Evolutionary conservation across 768 basidiomycete genomes (phyloP).

Genomic region (Leccinum pellstonianum): DNA sequence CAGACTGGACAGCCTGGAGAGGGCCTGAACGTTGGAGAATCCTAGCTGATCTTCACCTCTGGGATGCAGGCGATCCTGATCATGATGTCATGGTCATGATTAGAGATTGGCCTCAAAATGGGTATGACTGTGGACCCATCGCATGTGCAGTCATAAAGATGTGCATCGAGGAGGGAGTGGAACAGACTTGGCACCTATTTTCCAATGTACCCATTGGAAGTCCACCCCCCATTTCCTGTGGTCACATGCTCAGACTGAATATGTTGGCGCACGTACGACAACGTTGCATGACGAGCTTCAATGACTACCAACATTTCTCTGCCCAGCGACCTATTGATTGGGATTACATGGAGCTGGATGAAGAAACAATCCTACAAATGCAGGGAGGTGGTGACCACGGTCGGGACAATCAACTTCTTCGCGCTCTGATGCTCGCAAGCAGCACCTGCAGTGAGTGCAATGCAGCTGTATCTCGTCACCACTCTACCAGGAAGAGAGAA

Average conservation of each 20-base stretch:
- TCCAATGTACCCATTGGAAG: not conserved
- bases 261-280: not conserved
- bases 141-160: not conserved
- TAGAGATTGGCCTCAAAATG: slow-evolving; percentile 7
- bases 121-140: slow-evolving; percentile 9
- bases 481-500: not conserved
- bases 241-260: not conserved
- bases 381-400: not conserved
- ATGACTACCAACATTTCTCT: not conserved
- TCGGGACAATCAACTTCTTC: not conserved
- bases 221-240: not conserved
- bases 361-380: not conserved
- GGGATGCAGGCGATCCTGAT: not conserved
- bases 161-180: not conserved
- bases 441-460: not conserved
- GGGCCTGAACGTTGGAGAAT: slow-evolving; percentile 1
- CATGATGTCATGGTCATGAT: not conserved
- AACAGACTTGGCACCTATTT: not conserved
- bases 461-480: not conserved
- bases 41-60: not conserved
- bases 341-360: not conserved
- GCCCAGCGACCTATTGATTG: not conserved
- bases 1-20: not conserved
- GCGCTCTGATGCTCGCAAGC: not conserved
- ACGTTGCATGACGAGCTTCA: not conserved